phyloP scores from a whole-genome alignment of 345 rosid genomes.

The Arabis hirsuta region DNA sequence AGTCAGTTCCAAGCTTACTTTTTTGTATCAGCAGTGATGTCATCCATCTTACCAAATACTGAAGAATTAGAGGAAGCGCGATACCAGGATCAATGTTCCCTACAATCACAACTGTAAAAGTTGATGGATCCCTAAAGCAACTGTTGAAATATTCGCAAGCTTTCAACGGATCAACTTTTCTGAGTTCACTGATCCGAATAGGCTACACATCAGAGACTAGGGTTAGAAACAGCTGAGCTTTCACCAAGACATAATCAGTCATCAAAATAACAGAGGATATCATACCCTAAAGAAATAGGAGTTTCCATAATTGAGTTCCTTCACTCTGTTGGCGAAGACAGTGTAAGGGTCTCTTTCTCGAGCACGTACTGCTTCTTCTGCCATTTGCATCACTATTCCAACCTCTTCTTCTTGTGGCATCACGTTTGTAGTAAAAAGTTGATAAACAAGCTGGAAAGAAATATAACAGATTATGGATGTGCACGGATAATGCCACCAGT shows the following conservation, averaged over 20 bases:
- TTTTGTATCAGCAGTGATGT: conserved; percentile 10
- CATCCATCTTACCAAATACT: conserved; percentile 74
- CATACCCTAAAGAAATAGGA: conserved; percentile 90
- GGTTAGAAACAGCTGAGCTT: conserved; percentile 27
- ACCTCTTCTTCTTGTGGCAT: conserved; percentile 87
- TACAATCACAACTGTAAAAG: conserved; percentile 83
- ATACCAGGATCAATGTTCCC: conserved; percentile 76
- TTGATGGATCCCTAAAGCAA: conserved; percentile 94
- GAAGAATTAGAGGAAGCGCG: conserved; percentile 76
- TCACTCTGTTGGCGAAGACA: conserved; percentile 81
- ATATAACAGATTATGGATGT: background rate
- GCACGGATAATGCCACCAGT: background rate
- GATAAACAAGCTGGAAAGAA: conserved; percentile 77
- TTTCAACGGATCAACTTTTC: conserved; percentile 76
- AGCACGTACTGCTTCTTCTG: conserved; percentile 86
- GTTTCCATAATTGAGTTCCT: conserved; percentile 86
- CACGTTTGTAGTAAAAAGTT: conserved; percentile 75
- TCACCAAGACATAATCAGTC: conserved; percentile 10
- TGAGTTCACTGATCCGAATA: conserved; percentile 69
- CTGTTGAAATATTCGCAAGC: conserved; percentile 87
- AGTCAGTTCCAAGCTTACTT: conserved; percentile 12
- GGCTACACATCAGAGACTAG: conserved; percentile 60
- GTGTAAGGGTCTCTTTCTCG: conserved; percentile 92
- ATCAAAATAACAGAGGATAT: conserved; percentile 22
- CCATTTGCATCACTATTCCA: conserved; percentile 90